These are phyloP conservation scores for Pleurotus citrinopileatus DNA, from an alignment of 768 basidiomycete species.

Conservation along the genomic window DNA sequence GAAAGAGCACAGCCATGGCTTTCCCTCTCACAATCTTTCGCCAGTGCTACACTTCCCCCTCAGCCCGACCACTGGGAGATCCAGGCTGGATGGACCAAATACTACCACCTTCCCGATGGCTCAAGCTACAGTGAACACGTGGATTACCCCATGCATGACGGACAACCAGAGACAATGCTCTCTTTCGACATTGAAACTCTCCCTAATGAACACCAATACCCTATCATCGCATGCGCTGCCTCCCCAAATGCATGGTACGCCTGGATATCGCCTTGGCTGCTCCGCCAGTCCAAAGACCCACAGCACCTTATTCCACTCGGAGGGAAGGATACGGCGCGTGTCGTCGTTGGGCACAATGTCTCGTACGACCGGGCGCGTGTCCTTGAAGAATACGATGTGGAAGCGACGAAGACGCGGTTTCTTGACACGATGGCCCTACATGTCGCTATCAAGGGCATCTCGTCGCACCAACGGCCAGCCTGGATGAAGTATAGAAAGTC, in stretches of 20 bases:
- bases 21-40: constrained; percentile 30
- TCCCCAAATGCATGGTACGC: constrained; percentile 87
- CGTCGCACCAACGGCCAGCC: constrained; percentile 88
- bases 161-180: constrained; percentile 68
- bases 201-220: constrained; percentile 75
- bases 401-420: constrained; percentile 70
- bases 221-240: constrained; percentile 88
- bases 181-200: constrained; percentile 95
- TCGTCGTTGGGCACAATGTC: constrained; percentile 93
- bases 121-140: constrained; percentile 75
- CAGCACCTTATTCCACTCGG: constrained; percentile 80
- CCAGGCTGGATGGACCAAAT: constrained; percentile 88
- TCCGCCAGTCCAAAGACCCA: constrained; percentile 50
- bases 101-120: constrained; percentile 68
- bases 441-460: constrained; percentile 91
- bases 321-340: constrained; percentile 42
- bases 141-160: constrained; percentile 59
- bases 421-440: constrained; percentile 95
- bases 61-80: constrained; percentile 26
- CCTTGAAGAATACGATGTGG: constrained; percentile 75
- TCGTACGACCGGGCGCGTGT: constrained; percentile 89
- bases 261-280: constrained; percentile 94
- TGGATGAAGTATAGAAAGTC: constrained; percentile 87
- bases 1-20: constrained; percentile 77
- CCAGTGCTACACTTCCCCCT: constrained; percentile 13